Percentiles rank a stretch among this genome's conserved stretches.
Conservation (phyloP, 345 rosid species). For the Aquilaria malaccensis region DNA sequence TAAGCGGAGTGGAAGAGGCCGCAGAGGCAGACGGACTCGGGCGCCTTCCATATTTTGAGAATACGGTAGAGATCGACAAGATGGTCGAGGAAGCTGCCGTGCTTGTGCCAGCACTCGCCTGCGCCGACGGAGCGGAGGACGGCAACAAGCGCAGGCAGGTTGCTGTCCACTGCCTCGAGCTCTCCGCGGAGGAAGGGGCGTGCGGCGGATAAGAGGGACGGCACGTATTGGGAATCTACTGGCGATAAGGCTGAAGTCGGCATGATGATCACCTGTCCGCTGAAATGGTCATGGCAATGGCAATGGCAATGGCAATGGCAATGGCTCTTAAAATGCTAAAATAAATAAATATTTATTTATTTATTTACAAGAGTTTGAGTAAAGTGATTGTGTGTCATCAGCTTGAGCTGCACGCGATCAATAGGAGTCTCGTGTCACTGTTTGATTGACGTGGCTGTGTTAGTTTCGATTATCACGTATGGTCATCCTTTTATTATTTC, state of each 20-base stretch:
- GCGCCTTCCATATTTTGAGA: conserved; percentile 77
- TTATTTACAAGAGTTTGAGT: too few relatives aligned
- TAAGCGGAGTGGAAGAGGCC: conserved; percentile 97
- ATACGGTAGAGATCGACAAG: conserved; percentile 73
- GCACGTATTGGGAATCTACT: conserved; percentile 7
- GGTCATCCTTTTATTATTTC: too few relatives aligned
- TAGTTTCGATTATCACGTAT: too few relatives aligned
- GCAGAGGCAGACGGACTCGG: conserved; percentile 75
- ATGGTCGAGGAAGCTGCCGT: conserved; percentile 88
- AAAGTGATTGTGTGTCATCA: too few relatives aligned
- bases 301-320: too few relatives aligned
- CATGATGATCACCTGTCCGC: conserved; percentile 3
- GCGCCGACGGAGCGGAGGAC: conserved; percentile 86
- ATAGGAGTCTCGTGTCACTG: too few relatives aligned
- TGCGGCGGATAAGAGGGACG: conserved; percentile 38
- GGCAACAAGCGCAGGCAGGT: conserved; percentile 54
- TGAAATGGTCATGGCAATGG: too few relatives aligned
- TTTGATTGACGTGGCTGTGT: too few relatives aligned
- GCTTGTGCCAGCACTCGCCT: conserved; percentile 99
- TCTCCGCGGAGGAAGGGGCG: conserved; percentile 96
- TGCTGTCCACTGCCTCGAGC: conserved; percentile 52
- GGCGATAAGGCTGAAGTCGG: conserved; percentile 20
- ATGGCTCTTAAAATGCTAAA: too few relatives aligned
- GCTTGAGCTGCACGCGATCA: too few relatives aligned
- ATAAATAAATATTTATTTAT: too few relatives aligned